Base-by-base conservation (phyloP, 495 filamentous ascomycete genomes). In the Aspergillus indologenus region DNA sequence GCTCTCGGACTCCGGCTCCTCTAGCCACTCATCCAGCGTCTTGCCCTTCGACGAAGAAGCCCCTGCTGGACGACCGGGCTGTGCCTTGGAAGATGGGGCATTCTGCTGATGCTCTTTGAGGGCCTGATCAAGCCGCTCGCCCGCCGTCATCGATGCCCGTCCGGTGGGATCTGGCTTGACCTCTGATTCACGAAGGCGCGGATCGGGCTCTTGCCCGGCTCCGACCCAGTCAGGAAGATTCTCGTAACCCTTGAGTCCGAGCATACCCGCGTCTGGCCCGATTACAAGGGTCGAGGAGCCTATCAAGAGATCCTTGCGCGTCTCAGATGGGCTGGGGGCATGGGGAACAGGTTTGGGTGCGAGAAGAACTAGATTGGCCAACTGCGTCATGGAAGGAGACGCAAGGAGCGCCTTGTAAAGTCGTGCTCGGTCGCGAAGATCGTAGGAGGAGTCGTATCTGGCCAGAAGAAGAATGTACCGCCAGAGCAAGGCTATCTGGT, bases 271-370 rank as follows among this genome's bases (percentile, higher is more conserved):
- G 20, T 87, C 89, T 7, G 85, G 83, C 0, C 90, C 94, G 5
- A 97, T 73, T 1, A 96, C 87, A 12, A 98, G 81, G 34, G 90
- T 90, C 5, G 92, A 85, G 3, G 89, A 92, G 19, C 94, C 94
- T 2, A 98, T 79, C 0, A 85, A 78, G 22, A 90, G 87, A 20
- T 84, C 87, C 51, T 86, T 88, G 7, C 91, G 81, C 2, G 84
- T 85, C 57, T 92, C 90, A 2, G 88, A 91, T 3, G 94, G 93
- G 56, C 88, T 93, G 0, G 91, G 90, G 0, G 87, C 83, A 48
- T 94, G 88, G 1, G 94, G 94, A 0, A 92, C 91, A 0, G 94
- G 93, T 68, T 98, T 98, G 0, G 94, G 94, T 2, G 94, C 94
- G 0, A 97, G 81, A 0, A 98, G 85, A 62, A 97, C 85, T 4